phyloP scores from a whole-genome alignment of 805 yeast species.

The Yarrowia hollandica region DNA sequence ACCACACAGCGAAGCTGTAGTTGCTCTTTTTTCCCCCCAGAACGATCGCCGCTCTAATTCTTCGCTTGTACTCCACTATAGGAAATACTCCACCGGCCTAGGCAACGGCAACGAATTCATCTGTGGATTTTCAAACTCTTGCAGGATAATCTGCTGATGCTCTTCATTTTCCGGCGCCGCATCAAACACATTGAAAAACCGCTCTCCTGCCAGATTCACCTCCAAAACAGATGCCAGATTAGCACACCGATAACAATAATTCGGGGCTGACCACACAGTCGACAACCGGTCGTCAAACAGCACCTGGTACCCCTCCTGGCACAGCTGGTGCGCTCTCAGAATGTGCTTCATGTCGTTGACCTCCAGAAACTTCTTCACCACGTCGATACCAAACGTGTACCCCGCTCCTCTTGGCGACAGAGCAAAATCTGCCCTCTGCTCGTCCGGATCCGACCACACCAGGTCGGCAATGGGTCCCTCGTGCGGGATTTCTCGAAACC shows the following conservation, averaged over 20 bases:
- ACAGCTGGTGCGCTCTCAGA: constrained; percentile 91
- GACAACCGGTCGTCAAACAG: constrained; percentile 88
- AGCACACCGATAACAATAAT: constrained; percentile 95
- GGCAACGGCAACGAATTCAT: constrained; percentile 8
- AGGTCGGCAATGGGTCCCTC: constrained; percentile 99
- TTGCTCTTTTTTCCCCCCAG: no score
- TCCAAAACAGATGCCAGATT: constrained; percentile 97
- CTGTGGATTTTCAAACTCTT: constrained; percentile 35
- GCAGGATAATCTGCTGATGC: constrained; percentile 43
- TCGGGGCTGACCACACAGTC: constrained; percentile 99
- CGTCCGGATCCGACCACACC: constrained; percentile 98
- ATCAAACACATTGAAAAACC: constrained; percentile 86
- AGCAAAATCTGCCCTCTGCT: constrained; percentile 73
- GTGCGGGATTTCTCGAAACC: constrained; percentile 95
- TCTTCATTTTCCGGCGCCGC: constrained; percentile 92
- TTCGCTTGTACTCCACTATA: neutral
- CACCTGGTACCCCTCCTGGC: constrained; percentile 93
- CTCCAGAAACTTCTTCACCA: constrained; percentile 80
- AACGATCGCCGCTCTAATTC: no score
- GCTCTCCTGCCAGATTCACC: constrained; percentile 65
- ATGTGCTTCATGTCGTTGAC: constrained; percentile 78
- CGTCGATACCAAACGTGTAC: constrained; percentile 88
- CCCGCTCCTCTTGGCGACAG: constrained; percentile 97
- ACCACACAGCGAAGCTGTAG: no score
- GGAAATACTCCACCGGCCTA: constrained; percentile 25